Conservation (phyloP, 306 rosid genomes). For the Prunus armeniaca region DNA sequence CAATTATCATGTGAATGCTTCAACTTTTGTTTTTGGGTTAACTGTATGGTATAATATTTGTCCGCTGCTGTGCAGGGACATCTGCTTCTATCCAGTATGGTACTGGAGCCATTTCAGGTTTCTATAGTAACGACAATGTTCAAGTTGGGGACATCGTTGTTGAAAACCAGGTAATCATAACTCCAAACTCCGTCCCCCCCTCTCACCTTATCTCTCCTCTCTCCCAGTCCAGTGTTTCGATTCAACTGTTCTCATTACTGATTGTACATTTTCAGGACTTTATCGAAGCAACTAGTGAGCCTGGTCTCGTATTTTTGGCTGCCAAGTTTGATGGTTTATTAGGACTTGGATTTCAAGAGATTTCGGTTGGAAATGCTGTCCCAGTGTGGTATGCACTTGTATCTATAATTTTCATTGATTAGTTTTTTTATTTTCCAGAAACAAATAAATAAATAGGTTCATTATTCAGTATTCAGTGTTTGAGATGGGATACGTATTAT, state of each 20-base stretch:
- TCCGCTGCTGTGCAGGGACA: conserved; percentile 50
- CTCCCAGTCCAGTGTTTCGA: background rate
- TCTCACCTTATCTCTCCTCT: background rate
- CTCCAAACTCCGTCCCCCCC: background rate
- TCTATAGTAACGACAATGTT: conserved; percentile 73
- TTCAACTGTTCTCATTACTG: background rate
- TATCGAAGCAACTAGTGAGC: conserved; percentile 82
- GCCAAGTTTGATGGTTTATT: conserved; percentile 89
- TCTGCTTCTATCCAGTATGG: conserved; percentile 88
- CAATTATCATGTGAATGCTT: background rate
- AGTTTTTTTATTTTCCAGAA: background rate
- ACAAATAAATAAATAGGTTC: background rate
- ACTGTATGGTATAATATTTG: conserved; percentile 1
- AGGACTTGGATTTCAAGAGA: conserved; percentile 97
- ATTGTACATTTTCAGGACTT: conserved; percentile 52
- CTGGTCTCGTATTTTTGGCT: conserved; percentile 58
- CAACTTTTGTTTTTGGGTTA: background rate
- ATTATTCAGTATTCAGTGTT: background rate
- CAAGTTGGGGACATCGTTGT: conserved; percentile 69
- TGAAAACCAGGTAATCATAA: conserved; percentile 56
- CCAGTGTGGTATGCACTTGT: conserved; percentile 69
- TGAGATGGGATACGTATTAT: conserved; percentile 24
- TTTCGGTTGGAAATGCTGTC: conserved; percentile 66
- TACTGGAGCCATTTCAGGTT: conserved; percentile 80
- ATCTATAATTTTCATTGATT: conserved; percentile 10